These are phyloP conservation scores for Tetradesmus obliquus DNA, from an alignment of 139 green algal species.

Conservation along the genomic window DNA sequence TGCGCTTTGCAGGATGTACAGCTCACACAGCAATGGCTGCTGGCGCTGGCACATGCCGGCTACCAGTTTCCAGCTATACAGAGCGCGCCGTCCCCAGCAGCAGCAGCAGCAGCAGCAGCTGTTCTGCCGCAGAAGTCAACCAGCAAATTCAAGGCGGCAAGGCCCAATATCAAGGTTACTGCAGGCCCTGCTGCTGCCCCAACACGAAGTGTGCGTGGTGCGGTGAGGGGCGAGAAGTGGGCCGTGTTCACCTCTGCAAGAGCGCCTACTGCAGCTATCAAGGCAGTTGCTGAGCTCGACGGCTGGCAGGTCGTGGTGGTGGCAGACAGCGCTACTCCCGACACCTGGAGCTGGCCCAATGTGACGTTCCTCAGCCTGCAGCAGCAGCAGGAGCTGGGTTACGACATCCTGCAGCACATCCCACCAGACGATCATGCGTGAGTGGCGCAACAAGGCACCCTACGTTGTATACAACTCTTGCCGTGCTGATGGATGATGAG, in stretches of 20 bases:
- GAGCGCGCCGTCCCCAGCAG: neutral
- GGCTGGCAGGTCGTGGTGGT: conserved; percentile 6
- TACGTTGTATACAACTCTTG: neutral
- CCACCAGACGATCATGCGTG: neutral
- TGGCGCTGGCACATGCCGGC: neutral
- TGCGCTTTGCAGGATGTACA: neutral
- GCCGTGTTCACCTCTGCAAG: neutral
- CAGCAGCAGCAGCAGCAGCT: neutral
- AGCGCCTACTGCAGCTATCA: neutral
- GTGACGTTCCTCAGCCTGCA: neutral
- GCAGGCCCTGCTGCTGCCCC: neutral
- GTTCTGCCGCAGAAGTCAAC: neutral
- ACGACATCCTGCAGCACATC: neutral
- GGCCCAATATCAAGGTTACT: too few species aligned
- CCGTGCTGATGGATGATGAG: too few species aligned
- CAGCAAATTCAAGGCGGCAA: too few species aligned
- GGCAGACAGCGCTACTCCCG: neutral
- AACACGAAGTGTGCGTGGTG: neutral
- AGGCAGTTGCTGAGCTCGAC: neutral
- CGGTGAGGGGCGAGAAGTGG: neutral
- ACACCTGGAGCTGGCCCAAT: neutral
- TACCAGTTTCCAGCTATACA: conserved; percentile 11
- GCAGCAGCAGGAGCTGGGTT: neutral
- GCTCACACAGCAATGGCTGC: conserved; percentile 30
- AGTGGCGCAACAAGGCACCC: neutral